Evolutionary conservation across 78 protist genomes (phyloP), one percentile per base, ranked within the genome.

Genomic region (Cavenderia fasciculata): DNA sequence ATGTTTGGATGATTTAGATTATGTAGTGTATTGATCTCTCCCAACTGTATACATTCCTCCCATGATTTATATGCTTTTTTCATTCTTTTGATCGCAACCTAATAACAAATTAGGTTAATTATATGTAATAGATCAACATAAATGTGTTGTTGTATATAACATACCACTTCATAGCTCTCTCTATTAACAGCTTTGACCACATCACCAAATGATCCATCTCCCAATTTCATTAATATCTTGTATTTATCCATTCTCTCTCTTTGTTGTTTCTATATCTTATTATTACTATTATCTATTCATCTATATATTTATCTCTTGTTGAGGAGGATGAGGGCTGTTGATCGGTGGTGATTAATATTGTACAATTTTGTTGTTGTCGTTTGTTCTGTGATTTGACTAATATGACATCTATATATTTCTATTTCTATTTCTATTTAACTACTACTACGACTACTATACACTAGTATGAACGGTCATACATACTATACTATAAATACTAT

Each of bases 41-140:
- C 68, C 38, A 97, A 85, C 29, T 66, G 47, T 21, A 95, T 36
- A 89, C 99, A 97, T 38, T 97, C 99, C 12, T 94, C 95, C 99
- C 99, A 98, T 0, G 92, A 46, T 70, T 91, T 92, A 69, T 68
- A 97, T 79, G 94, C 94, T 74, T 87, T 52, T 66, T 98, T 98
- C 99, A 98, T 96, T 49, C 90, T 84, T 71, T 98, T 98, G 40
- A 98, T 95, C 1, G 99, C 99, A 5, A 98, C 99, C 61, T 57
- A 61, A 49, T 7, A 25, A 31, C n/a, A 6, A n/a, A 12, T 51
- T 38, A n/a, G 19, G 6, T 11, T 31, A 29, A 7, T 7, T 46
- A 44, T n/a, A 19, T 21, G 19, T 8, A 41, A 41, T 43, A 41
- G 34, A 12, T 19, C 10, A 19, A 11, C 7, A 19, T 63, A n/a